These are phyloP conservation scores for Aphanomyces euteiches DNA, from an alignment of 352 stramenopile species.

Conservation along the genomic window DNA sequence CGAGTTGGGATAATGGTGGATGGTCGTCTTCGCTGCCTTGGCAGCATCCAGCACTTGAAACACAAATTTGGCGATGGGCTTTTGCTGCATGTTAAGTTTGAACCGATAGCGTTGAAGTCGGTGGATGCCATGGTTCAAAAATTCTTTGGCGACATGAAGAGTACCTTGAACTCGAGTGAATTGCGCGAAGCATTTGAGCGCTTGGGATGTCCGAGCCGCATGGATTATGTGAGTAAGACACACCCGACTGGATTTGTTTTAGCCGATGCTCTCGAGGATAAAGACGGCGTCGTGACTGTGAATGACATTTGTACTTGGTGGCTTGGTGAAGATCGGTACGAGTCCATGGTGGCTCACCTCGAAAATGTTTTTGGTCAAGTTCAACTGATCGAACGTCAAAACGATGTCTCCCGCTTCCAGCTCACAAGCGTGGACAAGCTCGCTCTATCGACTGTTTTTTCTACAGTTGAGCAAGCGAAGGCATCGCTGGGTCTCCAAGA, in stretches of 20 bases:
- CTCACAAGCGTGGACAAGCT: slow-evolving; percentile 38
- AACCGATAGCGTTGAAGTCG: slow-evolving; percentile 33
- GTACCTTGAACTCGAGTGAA: slow-evolving; percentile 29
- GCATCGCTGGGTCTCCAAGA: slow-evolving; percentile 62
- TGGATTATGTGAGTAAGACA: slow-evolving; percentile 42
- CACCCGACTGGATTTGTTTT: slow-evolving; percentile 66
- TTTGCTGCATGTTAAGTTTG: slow-evolving; percentile 55
- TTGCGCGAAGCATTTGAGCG: slow-evolving; percentile 34
- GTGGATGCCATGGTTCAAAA: slow-evolving; percentile 22
- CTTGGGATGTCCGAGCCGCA: slow-evolving; percentile 44
- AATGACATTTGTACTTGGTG: slow-evolving; percentile 57
- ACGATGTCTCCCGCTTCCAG: slow-evolving; percentile 68
- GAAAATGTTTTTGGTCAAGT: slow-evolving; percentile 40
- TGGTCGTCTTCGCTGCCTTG: slow-evolving; percentile 91
- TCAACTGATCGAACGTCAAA: slow-evolving; percentile 61
- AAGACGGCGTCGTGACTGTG: slow-evolving; percentile 42
- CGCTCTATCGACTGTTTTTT: slow-evolving; percentile 67
- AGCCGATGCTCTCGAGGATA: slow-evolving; percentile 46
- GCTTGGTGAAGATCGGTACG: slow-evolving; percentile 52
- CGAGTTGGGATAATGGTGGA: slow-evolving; percentile 96
- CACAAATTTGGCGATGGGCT: slow-evolving; percentile 81
- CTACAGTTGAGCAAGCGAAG: slow-evolving; percentile 60
- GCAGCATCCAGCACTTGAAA: slow-evolving; percentile 90
- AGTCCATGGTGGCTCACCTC: slow-evolving; percentile 44
- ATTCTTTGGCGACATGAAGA: too few relatives aligned